Evolutionary conservation across 1,284 basidiomycete species (phyloP), one percentile per base, ranked within the genome.

Genomic region (Sparassis latifolia): DNA sequence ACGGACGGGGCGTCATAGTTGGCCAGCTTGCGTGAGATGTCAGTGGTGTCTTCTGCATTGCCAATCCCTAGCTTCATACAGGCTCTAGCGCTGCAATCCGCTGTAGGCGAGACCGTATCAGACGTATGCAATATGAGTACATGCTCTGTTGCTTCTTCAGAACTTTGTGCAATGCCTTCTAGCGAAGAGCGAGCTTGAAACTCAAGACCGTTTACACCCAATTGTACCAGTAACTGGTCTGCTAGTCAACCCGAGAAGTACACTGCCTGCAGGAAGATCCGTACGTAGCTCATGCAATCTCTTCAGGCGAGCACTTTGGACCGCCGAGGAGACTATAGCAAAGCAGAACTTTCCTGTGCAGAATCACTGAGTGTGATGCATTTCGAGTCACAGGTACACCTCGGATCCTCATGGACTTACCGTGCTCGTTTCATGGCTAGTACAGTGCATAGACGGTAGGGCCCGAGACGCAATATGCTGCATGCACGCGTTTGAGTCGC

Each of bases 241-340:
- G 59, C 55, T 4, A 63, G 44, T 62, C 63, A 66, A 20, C 28
- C 59, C 46, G 0, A 65, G 40, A 0, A 66, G 50, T 20, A 35
- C 27, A 12, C 54, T 54, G 3, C 64, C 64, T 2, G 58, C 51
- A 2, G 62, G 59, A 2, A 62, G 47, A 47, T 60, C 58, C 4
- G 40, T 20, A 20, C 20, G 20, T 30, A 0, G 55, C 61, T 61
- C 63, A 62, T 31, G 47, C 49, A 1, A 66, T 32, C 4, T 65
- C 60, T 20, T 53, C 50, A 5, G 39, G 40, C 0, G 55, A 27
- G 44, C 50, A 48, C 2, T 29, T 12, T 0, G 58, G 58, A 3
- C 62, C 64, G 3, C 59, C 62, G 4, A 65, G 20, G 52, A 33
- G 53, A 48, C 2, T 51, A 41, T 4, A 56, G 35, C 2, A 57